phyloP scores from a whole-genome alignment of 495 filamentous ascomycete genomes.

The Hyaloscypha finlandica region DNA sequence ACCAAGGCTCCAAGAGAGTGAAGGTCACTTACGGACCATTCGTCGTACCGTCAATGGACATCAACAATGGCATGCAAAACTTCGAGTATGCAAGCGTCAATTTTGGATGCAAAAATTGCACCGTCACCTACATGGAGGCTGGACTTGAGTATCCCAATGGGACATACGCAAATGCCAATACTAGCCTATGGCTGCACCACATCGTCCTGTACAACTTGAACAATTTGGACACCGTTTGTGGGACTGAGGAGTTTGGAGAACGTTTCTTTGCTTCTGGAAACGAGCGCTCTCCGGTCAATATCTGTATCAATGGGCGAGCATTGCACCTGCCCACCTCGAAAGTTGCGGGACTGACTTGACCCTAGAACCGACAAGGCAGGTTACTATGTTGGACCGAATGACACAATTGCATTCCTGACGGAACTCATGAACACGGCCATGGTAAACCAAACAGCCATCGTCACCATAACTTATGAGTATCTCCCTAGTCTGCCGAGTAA shows the following conservation, averaged over 20 bases:
- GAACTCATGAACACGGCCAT: constrained; percentile 35
- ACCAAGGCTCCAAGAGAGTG: constrained; percentile 5
- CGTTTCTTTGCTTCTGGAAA: constrained; percentile 12
- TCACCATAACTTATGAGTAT: constrained; percentile 32
- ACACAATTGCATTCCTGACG: constrained; percentile 18
- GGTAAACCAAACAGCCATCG: constrained; percentile 23
- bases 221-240: constrained; percentile 7
- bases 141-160: constrained; percentile 12
- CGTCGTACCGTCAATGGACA: neutral
- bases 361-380: constrained; percentile 33
- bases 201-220: constrained; percentile 2
- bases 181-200: constrained; percentile 6
- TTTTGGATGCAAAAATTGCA: neutral
- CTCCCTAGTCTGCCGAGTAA: neutral
- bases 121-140: constrained; percentile 8
- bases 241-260: neutral
- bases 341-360: neutral
- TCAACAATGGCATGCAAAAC: constrained; percentile 8
- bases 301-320: constrained; percentile 11
- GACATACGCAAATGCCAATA: constrained; percentile 16
- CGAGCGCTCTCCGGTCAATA: neutral
- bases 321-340: neutral
- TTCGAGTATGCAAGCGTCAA: neutral
- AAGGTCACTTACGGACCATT: constrained; percentile 11
- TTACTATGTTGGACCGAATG: constrained; percentile 25